Base-by-base conservation (phyloP, 192 early-diverging fungal genomes). In the Funneliformis mosseae region DNA sequence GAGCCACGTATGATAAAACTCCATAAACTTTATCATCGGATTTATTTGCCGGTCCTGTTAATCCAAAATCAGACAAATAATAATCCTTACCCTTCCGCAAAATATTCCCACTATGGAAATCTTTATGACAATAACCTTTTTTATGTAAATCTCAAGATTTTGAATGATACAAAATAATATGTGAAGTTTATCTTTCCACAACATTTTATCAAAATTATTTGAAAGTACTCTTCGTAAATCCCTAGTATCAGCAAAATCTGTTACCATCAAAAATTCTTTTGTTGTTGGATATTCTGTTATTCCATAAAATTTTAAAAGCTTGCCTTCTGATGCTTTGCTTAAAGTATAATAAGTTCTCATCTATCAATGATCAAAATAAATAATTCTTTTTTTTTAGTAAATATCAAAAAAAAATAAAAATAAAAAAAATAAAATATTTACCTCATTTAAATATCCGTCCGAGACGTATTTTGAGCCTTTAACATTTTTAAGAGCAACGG, bases 1-100 rank as follows among this genome's bases (percentile, higher is more conserved):
- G 84, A 4, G 80, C 82, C 25, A 85, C 81, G 27, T 85, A 85
- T 8, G 84, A 82, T 3, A 85, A 79, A 5, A 85, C 80, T 16
- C 84, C 84, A 14, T 79, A 67, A 4, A 85, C 73, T 43, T 77
- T 78, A 18, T 83, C 81, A 72, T 85, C 83, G 0, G 80, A 78
- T 63, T 79, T 61, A 70, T 81, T 83, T 62, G 83, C 66, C 9
- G 81, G 81, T 18, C 84, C 48, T 4, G 82, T 83, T 16, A 85
- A 78, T 41, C 84, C 82, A 74, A 85, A 83, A 67, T 85, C 84
- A 0, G 82, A 81, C 63, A 85, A 77, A 43, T 12, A 28, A 70
- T 28, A 70, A 10, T 9, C 8, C 33, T 71, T 23, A 71, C 0
- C 21, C 7, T 38, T 1, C 9, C 33, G 18, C 7, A 41, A 70